These are phyloP conservation scores for Fusarium oxysporum DNA, from an alignment of 2,329 filamentous ascomycete genomes.

Conservation along the genomic window DNA sequence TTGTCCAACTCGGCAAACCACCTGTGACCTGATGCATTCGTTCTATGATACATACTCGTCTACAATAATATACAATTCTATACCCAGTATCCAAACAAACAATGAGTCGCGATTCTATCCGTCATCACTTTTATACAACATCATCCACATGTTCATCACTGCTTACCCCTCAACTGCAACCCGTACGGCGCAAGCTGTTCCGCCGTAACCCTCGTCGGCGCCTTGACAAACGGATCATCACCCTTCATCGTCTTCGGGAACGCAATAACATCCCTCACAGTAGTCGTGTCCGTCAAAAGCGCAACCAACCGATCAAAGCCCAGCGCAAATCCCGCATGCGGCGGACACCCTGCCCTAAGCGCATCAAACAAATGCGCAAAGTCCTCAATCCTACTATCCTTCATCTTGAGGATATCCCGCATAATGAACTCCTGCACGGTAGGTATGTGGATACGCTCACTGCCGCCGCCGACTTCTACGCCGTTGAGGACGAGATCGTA, in stretches of 20 bases:
- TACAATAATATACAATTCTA: conserved; percentile 32
- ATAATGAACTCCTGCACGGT: conserved; percentile 87
- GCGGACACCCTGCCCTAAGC: conserved; percentile 86
- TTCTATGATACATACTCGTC: conserved; percentile 2
- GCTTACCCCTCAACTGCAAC: conserved; percentile 46
- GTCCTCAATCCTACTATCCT: conserved; percentile 75
- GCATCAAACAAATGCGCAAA: conserved; percentile 89
- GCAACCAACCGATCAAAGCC: conserved; percentile 91
- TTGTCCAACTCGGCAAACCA: accelerated
- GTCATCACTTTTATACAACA: not conserved
- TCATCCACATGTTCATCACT: not conserved
- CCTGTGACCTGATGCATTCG: not conserved
- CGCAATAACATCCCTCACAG: conserved; percentile 92
- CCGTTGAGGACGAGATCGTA: conserved; percentile 98
- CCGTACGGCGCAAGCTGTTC: conserved; percentile 64
- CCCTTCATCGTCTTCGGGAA: conserved; percentile 96
- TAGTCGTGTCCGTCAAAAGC: conserved; percentile 79
- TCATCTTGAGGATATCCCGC: conserved; percentile 84
- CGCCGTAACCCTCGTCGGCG: conserved; percentile 75
- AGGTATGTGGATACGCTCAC: conserved; percentile 88
- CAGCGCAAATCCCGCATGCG: conserved; percentile 92
- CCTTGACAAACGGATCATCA: conserved; percentile 84
- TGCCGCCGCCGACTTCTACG: conserved; percentile 92
- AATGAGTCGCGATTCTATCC: conserved; percentile 13
- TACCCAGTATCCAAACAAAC: not conserved